Base-by-base conservation (phyloP, 2,329 filamentous ascomycete genomes). In the Pseudocercospora pini-densiflorae region DNA sequence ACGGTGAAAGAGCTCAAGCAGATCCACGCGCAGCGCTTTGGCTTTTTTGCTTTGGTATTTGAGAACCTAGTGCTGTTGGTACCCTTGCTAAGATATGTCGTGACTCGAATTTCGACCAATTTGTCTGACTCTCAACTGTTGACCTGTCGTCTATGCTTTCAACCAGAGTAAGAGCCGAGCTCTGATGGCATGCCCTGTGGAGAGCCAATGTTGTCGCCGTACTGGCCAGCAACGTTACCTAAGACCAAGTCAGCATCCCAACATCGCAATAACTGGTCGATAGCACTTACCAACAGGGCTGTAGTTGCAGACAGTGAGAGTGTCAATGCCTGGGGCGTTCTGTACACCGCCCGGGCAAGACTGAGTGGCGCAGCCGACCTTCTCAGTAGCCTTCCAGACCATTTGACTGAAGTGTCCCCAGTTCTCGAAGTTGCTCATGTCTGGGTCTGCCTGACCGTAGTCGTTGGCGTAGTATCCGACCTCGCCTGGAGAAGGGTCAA, bases 251-350 rank as follows among this genome's bases (percentile, higher is more conserved):
- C 43, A 61, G 59, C 43, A 61, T 31, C 23, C 9, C 21, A 2
- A 2, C 14, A 43, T 6, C 2, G 5, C 16, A 53, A 7, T 45
- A 3, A 63, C 53, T 10, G 14, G 1, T 9, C 16, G 23, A 19
- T 51, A 31, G 1, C 2, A 63, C 87, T 79, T 87, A 91, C 92
- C 92, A 66, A 88, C 81, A 68, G 89, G 86, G 71, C 81, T 82
- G 82, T 97, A 97, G 86, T 97, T 94, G 89, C 92, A 96, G 73
- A 95, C 92, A 24, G 91, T 93, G 83, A 87, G 92, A 88, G n/a
- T 87, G 79, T 53, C 65, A 27, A 78, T 70, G 61, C 76, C 74
- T 60, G 77, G 79, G 57, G 77, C 78, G 66, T 81, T 80, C 65
- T 75, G 76, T 55, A 85, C 75, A 27, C 51, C 60, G 59, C 84